Percentiles rank a stretch among this genome's conserved stretches.
These are phyloP conservation scores for Podaxis pistillaris DNA, from an alignment of 768 basidiomycete species.

Conservation along the genomic window DNA sequence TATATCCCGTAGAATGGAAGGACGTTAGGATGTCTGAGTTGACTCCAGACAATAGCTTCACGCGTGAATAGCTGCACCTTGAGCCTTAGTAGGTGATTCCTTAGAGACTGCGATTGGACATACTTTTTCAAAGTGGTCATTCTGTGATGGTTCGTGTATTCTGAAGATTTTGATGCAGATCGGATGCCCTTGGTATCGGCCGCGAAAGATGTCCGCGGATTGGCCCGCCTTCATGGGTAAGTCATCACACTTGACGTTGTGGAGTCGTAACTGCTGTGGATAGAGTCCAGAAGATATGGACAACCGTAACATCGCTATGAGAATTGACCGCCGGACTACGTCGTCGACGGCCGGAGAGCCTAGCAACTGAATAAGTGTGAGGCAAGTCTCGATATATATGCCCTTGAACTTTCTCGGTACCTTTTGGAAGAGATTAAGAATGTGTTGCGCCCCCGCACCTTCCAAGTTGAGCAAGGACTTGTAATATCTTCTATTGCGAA, in stretches of 20 bases:
- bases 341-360: neutral
- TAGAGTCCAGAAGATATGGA: neutral
- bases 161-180: conserved; percentile 22
- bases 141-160: neutral
- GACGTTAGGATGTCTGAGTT: conserved; percentile 12
- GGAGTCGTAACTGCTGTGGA: neutral
- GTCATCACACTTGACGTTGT: neutral
- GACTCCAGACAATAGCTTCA: conserved; percentile 18
- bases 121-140: neutral
- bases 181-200: conserved; percentile 16
- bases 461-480: neutral
- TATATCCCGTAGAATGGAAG: conserved; percentile 17
- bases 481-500: neutral
- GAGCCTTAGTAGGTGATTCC: neutral
- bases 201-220: conserved; percentile 29
- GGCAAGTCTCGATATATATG: neutral
- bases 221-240: neutral
- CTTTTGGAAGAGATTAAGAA: neutral
- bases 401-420: neutral
- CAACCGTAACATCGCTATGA: neutral
- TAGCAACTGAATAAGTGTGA: neutral
- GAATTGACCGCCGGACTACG: neutral
- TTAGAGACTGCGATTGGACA: neutral
- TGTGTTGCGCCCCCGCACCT: neutral
- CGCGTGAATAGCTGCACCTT: conserved; percentile 1